Conservation (phyloP, 2,329 filamentous ascomycete species). For the Penicillium sp. region DNA sequence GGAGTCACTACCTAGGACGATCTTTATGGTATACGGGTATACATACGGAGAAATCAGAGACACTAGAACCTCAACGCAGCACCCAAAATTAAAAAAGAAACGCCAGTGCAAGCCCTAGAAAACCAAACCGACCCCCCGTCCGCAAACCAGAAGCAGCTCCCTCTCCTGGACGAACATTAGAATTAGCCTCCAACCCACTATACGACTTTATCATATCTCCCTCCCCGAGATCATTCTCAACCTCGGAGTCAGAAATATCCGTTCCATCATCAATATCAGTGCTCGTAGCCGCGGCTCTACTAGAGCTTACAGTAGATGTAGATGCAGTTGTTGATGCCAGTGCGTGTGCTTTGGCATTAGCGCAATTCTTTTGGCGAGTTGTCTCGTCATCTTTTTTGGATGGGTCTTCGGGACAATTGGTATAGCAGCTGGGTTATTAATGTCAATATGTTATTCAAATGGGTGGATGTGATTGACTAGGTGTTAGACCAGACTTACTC, state of each 20-base stretch:
- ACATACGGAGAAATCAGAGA: neutral
- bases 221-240: neutral
- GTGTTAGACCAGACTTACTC: neutral
- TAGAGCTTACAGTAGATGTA: neutral
- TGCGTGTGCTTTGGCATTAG: neutral
- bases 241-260: neutral
- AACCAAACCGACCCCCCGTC: neutral
- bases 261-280: neutral
- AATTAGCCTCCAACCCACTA: constrained; percentile 2
- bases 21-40: neutral
- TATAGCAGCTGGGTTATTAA: constrained; percentile 5
- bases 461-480: neutral
- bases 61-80: neutral
- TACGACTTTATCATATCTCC: neutral
- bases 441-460: neutral
- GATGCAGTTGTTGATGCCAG: neutral
- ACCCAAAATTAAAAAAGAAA: neutral
- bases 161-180: neutral
- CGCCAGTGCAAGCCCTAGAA: constrained; percentile 7
- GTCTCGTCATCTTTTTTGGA: neutral
- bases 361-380: constrained; percentile 2
- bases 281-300: neutral
- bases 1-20: neutral
- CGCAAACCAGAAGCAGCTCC: neutral
- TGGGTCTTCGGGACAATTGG: neutral